Evolutionary conservation across 2,329 filamentous ascomycete species (phyloP).

Genomic region (Calonectria hongkongensis): DNA sequence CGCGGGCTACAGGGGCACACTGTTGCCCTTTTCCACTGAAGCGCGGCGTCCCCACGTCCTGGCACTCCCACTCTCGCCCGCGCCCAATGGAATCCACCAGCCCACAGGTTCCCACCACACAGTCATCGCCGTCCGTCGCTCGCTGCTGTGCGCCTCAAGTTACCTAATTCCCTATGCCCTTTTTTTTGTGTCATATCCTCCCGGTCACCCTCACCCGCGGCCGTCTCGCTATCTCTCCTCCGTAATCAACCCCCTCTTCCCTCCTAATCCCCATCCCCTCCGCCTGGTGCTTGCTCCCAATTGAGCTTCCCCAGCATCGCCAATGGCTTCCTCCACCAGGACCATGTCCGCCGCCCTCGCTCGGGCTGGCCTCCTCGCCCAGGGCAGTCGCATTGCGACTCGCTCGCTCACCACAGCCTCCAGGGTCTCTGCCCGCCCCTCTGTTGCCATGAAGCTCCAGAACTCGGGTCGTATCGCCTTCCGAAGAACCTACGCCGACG

Average conservation of each 20-base stretch:
- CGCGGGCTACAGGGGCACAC: slow-evolving; percentile 16
- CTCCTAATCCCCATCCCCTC: slow-evolving; percentile 37
- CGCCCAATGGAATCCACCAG: slow-evolving; percentile 31
- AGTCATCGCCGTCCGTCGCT: slow-evolving; percentile 45
- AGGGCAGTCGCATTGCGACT: slow-evolving; percentile 56
- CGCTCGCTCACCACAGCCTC: slow-evolving; percentile 60
- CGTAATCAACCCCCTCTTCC: slow-evolving; percentile 25
- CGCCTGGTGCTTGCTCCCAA: slow-evolving; percentile 45
- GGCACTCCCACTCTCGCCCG: slow-evolving; percentile 24
- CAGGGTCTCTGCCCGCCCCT: slow-evolving; percentile 55
- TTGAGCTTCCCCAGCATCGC: slow-evolving; percentile 52
- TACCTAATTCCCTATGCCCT: slow-evolving; percentile 49
- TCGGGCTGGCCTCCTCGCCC: slow-evolving; percentile 56
- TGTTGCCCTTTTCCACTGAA: slow-evolving; percentile 15
- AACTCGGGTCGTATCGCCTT: slow-evolving; percentile 63
- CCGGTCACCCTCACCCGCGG: slow-evolving; percentile 21
- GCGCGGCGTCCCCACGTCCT: slow-evolving; percentile 20
- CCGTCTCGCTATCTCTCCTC: slow-evolving; percentile 34
- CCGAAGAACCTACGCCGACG: slow-evolving; percentile 71
- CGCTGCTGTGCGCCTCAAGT: slow-evolving; percentile 47
- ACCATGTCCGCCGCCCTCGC: slow-evolving; percentile 63
- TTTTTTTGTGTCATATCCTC: slow-evolving; percentile 32
- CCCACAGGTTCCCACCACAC: slow-evolving; percentile 33
- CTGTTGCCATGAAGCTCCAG: slow-evolving; percentile 59
- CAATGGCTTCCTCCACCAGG: slow-evolving; percentile 69